Percentiles rank a stretch among this genome's conserved stretches.
Evolutionary conservation across 495 filamentous ascomycete genomes (phyloP).

Genomic region (Ascobolus immersus): DNA sequence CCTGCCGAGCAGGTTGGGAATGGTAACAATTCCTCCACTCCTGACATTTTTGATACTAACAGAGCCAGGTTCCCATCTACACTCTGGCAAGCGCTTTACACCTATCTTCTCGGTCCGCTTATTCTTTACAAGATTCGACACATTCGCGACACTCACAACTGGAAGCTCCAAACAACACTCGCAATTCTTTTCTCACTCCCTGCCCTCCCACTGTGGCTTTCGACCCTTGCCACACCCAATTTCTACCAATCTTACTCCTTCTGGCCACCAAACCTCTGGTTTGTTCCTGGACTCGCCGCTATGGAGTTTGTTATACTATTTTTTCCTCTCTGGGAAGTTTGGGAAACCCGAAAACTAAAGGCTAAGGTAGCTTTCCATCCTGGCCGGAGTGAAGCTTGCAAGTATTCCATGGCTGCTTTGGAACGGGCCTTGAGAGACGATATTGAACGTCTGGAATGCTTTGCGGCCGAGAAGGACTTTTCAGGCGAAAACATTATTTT

Average conservation of each 20-base stretch:
- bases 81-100: conserved; percentile 13
- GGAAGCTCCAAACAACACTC: conserved; percentile 13
- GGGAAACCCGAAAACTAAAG: conserved; percentile 13
- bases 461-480: conserved; percentile 32
- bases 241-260: conserved; percentile 13
- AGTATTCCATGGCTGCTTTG: conserved; percentile 26
- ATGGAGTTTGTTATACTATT: conserved; percentile 30
- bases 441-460: conserved; percentile 24
- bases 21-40: conserved; percentile 9
- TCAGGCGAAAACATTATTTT: conserved; percentile 38
- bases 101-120: conserved; percentile 12
- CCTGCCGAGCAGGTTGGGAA: conserved; percentile 12
- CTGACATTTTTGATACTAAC: conserved; percentile 6
- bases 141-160: conserved; percentile 13
- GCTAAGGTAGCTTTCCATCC: no score
- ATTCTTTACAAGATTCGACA: conserved; percentile 14
- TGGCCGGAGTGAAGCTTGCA: conserved; percentile 16
- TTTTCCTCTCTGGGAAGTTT: conserved; percentile 28
- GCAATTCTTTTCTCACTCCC: conserved; percentile 13
- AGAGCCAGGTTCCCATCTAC: conserved; percentile 10
- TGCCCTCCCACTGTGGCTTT: conserved; percentile 13
- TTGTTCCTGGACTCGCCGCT: conserved; percentile 25
- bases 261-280: conserved; percentile 15
- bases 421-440: conserved; percentile 26
- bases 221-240: conserved; percentile 8